Evolutionary conservation across 1,139 yeast species (phyloP).

Genomic region (Geotrichum fermentans): DNA sequence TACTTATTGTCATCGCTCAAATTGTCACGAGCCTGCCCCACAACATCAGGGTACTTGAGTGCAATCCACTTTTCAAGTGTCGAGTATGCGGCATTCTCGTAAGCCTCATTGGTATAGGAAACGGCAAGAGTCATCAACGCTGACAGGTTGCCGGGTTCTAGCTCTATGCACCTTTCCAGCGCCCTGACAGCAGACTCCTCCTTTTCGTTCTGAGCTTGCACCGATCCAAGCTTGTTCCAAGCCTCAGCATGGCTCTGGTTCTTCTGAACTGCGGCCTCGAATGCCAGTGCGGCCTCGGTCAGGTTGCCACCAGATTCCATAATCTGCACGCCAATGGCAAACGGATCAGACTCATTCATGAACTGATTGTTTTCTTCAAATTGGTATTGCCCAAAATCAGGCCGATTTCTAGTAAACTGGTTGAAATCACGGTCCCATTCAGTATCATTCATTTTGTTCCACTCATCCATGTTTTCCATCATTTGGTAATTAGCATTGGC

Average conservation of each 20-base stretch:
- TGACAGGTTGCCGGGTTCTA: slow-evolving; percentile 70
- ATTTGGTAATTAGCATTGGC: slow-evolving; percentile 46
- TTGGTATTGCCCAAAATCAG: slow-evolving; percentile 74
- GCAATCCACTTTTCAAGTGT: slow-evolving; percentile 92
- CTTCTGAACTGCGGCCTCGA: slow-evolving; percentile 91
- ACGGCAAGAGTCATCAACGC: slow-evolving; percentile 89
- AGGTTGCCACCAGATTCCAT: slow-evolving; percentile 95
- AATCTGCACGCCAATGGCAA: slow-evolving; percentile 80
- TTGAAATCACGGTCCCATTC: slow-evolving; percentile 58
- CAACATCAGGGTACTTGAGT: slow-evolving; percentile 78
- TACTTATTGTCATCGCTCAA: slow-evolving; percentile 67
- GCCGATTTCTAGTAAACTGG: slow-evolving; percentile 63
- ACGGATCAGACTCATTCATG: slow-evolving; percentile 70
- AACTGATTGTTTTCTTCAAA: slow-evolving; percentile 74
- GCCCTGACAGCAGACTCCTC: slow-evolving; percentile 92
- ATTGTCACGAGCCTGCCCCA: slow-evolving; percentile 55
- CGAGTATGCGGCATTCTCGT: slow-evolving; percentile 92
- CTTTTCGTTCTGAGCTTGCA: slow-evolving; percentile 94
- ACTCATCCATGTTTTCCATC: slow-evolving; percentile 39
- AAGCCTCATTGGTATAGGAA: slow-evolving; percentile 92
- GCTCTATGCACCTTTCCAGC: slow-evolving; percentile 75
- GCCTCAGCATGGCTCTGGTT: slow-evolving; percentile 81
- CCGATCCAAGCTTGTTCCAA: slow-evolving; percentile 88
- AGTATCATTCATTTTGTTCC: slow-evolving; percentile 20
- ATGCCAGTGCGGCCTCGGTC: slow-evolving; percentile 91